Base-by-base conservation (phyloP, 306 rosid species). In the Glycine tomentella region DNA sequence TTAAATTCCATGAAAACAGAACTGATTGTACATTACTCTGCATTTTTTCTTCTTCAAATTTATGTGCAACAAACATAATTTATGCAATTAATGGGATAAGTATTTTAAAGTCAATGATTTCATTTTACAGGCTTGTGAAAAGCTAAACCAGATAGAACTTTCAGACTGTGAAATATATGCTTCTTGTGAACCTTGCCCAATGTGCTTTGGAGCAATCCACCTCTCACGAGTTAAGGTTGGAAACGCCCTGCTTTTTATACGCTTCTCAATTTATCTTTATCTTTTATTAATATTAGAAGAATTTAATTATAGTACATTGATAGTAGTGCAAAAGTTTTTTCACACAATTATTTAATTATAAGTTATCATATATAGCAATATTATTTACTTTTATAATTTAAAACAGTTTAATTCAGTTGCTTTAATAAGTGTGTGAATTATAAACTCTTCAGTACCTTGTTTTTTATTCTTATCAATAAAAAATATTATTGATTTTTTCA, bases 151-250 rank as follows among this genome's bases (percentile, higher is more conserved):
- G 81, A 90, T 95, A 40, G 97, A 95, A 84, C 99, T 95, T 38
- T 85, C 99, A 25, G 91, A 91, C 49, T 95, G 99, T 63, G 99
- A 95, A 84, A 91, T 95, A 74, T 95, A 95, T 81, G 85, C 99
- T 42, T 95, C 99, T 9, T 95, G 99, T 49, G 99, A 95, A 84
- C 99, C 99, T 65, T 95, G 99, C 75, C 99, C 99, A 51, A 93
- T 91, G 99, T 95, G 99, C 88, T 95, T 93, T 48, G 99, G 99
- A 16, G 99, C 99, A 15, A 95, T 95, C 68, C 99, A 95, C 83
- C 99, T 95, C 57, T 95, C 99, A 62, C 82, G 99, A 80, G 78
- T 93, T 31, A 95, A 95, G 99, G 98, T 95, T 74, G 71, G 72
- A 75, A 64, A 48, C 76, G 15, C 69, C 69, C 45, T 44, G 15